These are phyloP conservation scores for Sporothrix euskadiensis DNA, from an alignment of 2,329 filamentous ascomycete species.

Conservation along the genomic window DNA sequence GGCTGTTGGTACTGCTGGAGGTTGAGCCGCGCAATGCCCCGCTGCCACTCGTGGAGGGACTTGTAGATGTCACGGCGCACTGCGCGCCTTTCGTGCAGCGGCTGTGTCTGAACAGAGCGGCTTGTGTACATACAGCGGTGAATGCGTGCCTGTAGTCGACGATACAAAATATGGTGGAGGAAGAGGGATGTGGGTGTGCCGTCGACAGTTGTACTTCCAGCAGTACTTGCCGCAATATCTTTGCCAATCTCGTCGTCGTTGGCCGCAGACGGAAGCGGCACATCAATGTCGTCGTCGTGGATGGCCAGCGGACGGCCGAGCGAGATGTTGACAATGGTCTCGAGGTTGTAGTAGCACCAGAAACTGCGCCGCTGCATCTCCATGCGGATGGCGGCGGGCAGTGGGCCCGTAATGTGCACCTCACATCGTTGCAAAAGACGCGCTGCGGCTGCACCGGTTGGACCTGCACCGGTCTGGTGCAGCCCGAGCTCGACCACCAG, in stretches of 20 bases:
- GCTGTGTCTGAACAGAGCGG: conserved; percentile 15
- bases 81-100: conserved; percentile 11
- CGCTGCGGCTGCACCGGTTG: background rate
- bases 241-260: conserved; percentile 10
- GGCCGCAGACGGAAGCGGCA: background rate
- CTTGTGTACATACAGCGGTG: conserved; percentile 23
- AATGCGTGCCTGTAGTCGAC: conserved; percentile 21
- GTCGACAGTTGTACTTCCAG: background rate
- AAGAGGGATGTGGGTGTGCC: conserved; percentile 5
- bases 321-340: conserved; percentile 23
- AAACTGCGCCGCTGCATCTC: conserved; percentile 23
- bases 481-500: conserved; percentile 17
- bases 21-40: background rate
- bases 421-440: conserved; percentile 7
- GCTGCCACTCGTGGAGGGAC: conserved; percentile 14
- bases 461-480: conserved; percentile 4
- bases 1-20: background rate
- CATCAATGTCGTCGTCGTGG: conserved; percentile 23
- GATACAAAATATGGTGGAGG: conserved; percentile 14
- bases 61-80: conserved; percentile 6
- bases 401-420: conserved; percentile 11
- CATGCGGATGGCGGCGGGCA: background rate
- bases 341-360: conserved; percentile 26
- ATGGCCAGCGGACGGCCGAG: conserved; percentile 18
- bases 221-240: background rate